These are phyloP conservation scores for Rhodotorula toruloides DNA, from an alignment of 768 basidiomycete genomes.

Conservation along the genomic window DNA sequence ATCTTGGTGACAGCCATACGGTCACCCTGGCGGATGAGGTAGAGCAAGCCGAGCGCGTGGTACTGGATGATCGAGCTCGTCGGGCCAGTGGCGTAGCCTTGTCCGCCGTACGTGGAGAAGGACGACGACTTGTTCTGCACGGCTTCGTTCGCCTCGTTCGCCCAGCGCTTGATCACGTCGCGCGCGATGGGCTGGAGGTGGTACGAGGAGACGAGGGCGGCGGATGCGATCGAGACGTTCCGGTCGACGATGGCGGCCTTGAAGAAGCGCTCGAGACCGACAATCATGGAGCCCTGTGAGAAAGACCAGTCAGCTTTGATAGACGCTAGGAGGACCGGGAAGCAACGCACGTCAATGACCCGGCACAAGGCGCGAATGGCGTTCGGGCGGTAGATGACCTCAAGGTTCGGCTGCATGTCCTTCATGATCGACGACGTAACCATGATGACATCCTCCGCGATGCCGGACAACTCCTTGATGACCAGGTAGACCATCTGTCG, in stretches of 20 bases:
- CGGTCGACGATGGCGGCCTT: slow-evolving; percentile 98
- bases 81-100: slow-evolving; percentile 67
- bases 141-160: slow-evolving; percentile 97
- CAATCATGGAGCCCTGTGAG: slow-evolving; percentile 92
- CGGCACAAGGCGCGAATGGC: slow-evolving; percentile 92
- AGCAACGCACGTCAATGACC: slow-evolving; percentile 82
- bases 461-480: slow-evolving; percentile 91
- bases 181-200: slow-evolving; percentile 90
- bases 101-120: slow-evolving; percentile 54
- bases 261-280: slow-evolving; percentile 98
- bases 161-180: slow-evolving; percentile 97
- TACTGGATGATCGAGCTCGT: slow-evolving; percentile 95
- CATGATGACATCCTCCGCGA: slow-evolving; percentile 99
- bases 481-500: slow-evolving; percentile 97
- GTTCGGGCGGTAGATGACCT: slow-evolving; percentile 97
- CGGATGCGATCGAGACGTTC: slow-evolving; percentile 89
- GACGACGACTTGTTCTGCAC: slow-evolving; percentile 77
- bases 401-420: slow-evolving; percentile 98
- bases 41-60: slow-evolving; percentile 87
- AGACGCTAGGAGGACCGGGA: background rate
- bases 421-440: slow-evolving; percentile 99
- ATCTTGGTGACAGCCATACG: slow-evolving; percentile 99
- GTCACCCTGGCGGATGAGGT: slow-evolving; percentile 92
- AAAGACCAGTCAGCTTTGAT: slow-evolving; percentile 2
- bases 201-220: slow-evolving; percentile 82